These are phyloP conservation scores for Geosmithia flava DNA, from an alignment of 2,329 filamentous ascomycete species.

Conservation along the genomic window DNA sequence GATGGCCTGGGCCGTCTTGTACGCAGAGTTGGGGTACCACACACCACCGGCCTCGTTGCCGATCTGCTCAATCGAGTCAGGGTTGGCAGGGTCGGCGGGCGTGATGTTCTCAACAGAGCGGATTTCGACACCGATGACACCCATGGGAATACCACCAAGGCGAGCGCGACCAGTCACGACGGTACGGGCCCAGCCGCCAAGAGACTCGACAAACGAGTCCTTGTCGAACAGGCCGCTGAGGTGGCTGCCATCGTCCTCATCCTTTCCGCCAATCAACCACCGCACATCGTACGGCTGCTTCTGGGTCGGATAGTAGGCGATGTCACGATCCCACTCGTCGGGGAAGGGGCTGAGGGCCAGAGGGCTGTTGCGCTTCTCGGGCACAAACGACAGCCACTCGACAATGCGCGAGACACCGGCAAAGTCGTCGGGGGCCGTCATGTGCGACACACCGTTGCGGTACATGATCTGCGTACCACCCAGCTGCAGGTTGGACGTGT, in stretches of 20 bases:
- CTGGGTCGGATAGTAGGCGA: conserved; percentile 69
- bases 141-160: conserved; percentile 92
- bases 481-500: conserved; percentile 97
- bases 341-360: conserved; percentile 81
- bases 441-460: conserved; percentile 98
- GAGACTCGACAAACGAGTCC: conserved; percentile 90
- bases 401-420: conserved; percentile 97
- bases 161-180: conserved; percentile 95
- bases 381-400: conserved; percentile 94
- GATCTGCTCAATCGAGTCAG: conserved; percentile 94
- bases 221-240: conserved; percentile 89
- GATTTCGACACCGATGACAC: conserved; percentile 95
- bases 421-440: conserved; percentile 96
- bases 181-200: conserved; percentile 93
- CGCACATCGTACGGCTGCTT: conserved; percentile 87
- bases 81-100: conserved; percentile 93
- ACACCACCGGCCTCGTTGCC: conserved; percentile 93
- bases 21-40: conserved; percentile 99
- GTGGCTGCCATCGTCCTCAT: conserved; percentile 60
- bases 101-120: conserved; percentile 94
- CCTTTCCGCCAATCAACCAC: conserved; percentile 81
- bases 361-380: conserved; percentile 85
- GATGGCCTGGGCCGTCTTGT: conserved; percentile 98
- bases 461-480: conserved; percentile 99
- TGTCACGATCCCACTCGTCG: conserved; percentile 87